Percentiles rank a stretch among this genome's conserved stretches.
Evolutionary conservation across 768 basidiomycete genomes (phyloP).

Genomic region (Lactarius deliciosus): DNA sequence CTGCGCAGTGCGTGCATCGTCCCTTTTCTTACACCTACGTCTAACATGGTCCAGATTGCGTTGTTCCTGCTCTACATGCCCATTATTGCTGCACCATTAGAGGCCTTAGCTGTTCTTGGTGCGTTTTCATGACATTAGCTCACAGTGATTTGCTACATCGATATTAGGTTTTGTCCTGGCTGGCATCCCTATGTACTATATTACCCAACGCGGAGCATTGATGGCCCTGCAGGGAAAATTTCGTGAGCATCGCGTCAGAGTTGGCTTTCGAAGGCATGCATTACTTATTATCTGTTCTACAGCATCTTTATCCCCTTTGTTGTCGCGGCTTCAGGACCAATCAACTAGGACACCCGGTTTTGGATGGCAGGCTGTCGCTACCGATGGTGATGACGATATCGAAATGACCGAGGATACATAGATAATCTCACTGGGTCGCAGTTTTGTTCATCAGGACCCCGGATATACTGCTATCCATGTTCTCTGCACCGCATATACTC

Average conservation of each 20-base stretch:
- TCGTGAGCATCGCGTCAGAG: slow-evolving; percentile 23
- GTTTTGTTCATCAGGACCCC: background rate
- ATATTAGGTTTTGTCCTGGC: slow-evolving; percentile 67
- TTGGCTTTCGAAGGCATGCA: slow-evolving; percentile 4
- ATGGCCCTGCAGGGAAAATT: slow-evolving; percentile 38
- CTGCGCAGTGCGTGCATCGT: slow-evolving; percentile 61
- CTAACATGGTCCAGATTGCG: slow-evolving; percentile 56
- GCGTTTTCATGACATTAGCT: slow-evolving; percentile 33
- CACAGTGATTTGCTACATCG: slow-evolving; percentile 6
- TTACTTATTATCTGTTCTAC: slow-evolving; percentile 20
- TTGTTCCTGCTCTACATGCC: slow-evolving; percentile 93
- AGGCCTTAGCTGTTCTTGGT: slow-evolving; percentile 88
- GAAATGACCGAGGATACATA: slow-evolving; percentile 56
- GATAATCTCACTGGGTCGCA: slow-evolving; percentile 2
- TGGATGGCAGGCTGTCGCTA: slow-evolving; percentile 80
- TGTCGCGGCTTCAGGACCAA: slow-evolving; percentile 52
- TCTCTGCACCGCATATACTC: background rate
- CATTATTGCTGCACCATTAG: slow-evolving; percentile 85
- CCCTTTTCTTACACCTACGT: background rate
- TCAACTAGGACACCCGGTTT: slow-evolving; percentile 46
- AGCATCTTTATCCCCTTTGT: slow-evolving; percentile 46
- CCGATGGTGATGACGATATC: slow-evolving; percentile 62
- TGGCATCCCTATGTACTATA: slow-evolving; percentile 81
- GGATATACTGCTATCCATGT: background rate
- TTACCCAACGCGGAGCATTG: slow-evolving; percentile 57